These are phyloP conservation scores for Fusarium siculi DNA, from an alignment of 2,329 filamentous ascomycete species.

Conservation along the genomic window DNA sequence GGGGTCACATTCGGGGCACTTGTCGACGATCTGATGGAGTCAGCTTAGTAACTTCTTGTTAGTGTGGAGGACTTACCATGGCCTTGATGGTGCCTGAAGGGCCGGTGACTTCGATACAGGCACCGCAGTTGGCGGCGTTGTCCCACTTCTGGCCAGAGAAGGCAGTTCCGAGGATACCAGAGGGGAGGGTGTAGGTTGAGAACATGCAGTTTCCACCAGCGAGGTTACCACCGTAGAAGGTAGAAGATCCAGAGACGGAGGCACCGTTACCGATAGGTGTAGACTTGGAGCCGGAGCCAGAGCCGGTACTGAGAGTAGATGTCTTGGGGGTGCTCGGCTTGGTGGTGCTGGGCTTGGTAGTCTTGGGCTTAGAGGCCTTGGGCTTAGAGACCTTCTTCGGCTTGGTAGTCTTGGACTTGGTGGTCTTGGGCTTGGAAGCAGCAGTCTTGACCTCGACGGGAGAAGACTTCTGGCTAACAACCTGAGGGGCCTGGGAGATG, in stretches of 20 bases:
- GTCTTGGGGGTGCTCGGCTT: not conserved
- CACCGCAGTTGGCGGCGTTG: constrained; percentile 66
- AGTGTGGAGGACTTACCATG: constrained; percentile 61
- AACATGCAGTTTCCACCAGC: constrained; percentile 72
- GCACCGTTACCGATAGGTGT: constrained; percentile 12
- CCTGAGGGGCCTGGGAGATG: not conserved
- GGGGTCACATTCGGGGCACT: constrained; percentile 55
- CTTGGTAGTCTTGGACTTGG: not conserved
- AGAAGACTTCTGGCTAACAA: constrained; percentile 4
- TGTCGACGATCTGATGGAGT: constrained; percentile 53
- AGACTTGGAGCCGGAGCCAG: not conserved
- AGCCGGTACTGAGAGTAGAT: not conserved
- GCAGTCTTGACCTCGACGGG: not conserved
- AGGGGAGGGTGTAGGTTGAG: constrained; percentile 69
- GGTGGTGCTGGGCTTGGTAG: not conserved
- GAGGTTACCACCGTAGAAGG: constrained; percentile 66
- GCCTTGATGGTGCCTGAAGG: constrained; percentile 67
- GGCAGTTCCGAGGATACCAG: constrained; percentile 69
- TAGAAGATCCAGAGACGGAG: constrained; percentile 45
- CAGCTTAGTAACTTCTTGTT: not conserved
- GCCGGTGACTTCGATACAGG: constrained; percentile 69
- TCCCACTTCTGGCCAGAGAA: constrained; percentile 69
- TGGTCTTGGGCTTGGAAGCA: not conserved
- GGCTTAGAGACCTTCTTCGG: not conserved
- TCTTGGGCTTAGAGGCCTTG: not conserved